phyloP scores from a whole-genome alignment of 2,329 filamentous ascomycete genomes.

The Fusarium neocosmosporiellum region DNA sequence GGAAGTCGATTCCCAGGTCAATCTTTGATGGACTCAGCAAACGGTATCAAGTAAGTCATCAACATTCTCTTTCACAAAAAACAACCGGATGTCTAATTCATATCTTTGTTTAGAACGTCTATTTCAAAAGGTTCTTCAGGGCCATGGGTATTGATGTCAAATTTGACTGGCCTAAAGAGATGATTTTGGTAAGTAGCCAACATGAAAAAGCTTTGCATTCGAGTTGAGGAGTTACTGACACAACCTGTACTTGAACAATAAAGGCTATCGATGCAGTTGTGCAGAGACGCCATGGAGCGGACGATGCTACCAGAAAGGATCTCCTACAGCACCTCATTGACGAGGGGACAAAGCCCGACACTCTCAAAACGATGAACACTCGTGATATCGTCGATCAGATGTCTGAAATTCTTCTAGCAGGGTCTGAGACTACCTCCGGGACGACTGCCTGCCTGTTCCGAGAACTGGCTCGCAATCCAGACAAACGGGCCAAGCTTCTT shows the following conservation, averaged over 20 bases:
- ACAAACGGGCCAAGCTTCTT: neutral
- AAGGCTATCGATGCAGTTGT: neutral
- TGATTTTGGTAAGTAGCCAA: neutral
- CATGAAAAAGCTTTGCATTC: neutral
- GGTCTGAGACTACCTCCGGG: neutral
- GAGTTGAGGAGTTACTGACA: neutral
- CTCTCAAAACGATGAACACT: neutral
- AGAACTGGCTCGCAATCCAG: neutral
- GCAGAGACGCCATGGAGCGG: neutral
- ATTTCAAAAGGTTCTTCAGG: neutral
- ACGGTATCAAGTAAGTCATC: neutral
- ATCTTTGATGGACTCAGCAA: neutral
- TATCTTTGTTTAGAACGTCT: neutral
- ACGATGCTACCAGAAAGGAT: neutral
- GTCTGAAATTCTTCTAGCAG: neutral
- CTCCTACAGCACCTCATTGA: conserved; percentile 1
- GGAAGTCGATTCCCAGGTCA: neutral
- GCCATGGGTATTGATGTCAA: neutral
- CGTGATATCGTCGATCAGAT: neutral
- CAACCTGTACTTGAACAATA: neutral
- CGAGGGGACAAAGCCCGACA: neutral
- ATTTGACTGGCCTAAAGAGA: neutral
- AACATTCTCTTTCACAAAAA: neutral
- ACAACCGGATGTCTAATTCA: neutral
- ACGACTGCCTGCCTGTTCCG: neutral